These are phyloP conservation scores for Vigna radiata DNA, from an alignment of 306 rosid species.

Conservation along the genomic window DNA sequence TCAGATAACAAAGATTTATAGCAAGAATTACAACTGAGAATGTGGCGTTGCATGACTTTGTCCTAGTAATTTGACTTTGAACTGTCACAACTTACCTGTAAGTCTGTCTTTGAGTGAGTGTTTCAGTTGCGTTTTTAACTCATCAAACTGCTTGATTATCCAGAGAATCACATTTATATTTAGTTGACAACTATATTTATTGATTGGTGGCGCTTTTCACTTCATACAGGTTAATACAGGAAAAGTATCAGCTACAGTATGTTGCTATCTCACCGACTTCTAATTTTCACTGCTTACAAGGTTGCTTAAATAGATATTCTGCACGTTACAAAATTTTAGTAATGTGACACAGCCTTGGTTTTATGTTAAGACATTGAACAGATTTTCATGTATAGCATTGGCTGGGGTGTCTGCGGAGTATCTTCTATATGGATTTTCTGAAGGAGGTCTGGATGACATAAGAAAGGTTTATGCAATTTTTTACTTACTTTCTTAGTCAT, in stretches of 20 bases:
- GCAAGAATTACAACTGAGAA: too few species aligned
- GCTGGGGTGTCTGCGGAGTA: conserved; percentile 95
- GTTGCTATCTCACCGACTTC: conserved; percentile 40
- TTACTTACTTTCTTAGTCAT: conserved; percentile 12
- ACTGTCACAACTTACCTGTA: conserved; percentile 2
- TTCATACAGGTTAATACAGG: conserved; percentile 73
- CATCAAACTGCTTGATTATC: conserved; percentile 19
- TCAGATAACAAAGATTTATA: too few species aligned
- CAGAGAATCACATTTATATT: background rate
- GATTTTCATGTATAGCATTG: conserved; percentile 88
- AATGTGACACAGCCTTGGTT: conserved; percentile 43
- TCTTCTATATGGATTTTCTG: conserved; percentile 80
- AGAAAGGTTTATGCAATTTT: conserved; percentile 66
- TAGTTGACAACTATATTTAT: conserved; percentile 16
- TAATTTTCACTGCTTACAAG: conserved; percentile 25
- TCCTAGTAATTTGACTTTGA: conserved; percentile 21
- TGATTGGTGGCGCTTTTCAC: conserved; percentile 42
- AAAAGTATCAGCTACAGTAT: conserved; percentile 83
- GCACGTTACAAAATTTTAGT: background rate
- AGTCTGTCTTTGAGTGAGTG: background rate
- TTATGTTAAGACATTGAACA: conserved; percentile 73
- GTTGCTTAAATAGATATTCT: conserved; percentile 3
- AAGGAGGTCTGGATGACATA: conserved; percentile 95
- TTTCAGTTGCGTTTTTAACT: conserved; percentile 11
- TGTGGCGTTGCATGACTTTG: too few species aligned